Conservation (phyloP, 345 rosid genomes). For the Isatis tinctoria region DNA sequence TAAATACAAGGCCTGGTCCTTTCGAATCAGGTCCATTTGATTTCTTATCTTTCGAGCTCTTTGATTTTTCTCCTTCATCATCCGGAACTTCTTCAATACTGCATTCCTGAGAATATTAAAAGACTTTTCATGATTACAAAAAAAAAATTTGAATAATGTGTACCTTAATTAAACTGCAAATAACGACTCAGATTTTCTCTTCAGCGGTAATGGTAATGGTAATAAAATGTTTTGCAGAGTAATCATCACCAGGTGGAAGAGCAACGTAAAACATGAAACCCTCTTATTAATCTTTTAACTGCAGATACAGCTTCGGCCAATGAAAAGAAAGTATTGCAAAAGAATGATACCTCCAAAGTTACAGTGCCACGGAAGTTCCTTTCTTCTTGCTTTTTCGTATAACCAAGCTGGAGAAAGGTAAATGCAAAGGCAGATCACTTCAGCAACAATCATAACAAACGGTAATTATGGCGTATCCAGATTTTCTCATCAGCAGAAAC, state of each 20-base stretch:
- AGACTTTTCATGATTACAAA: background rate
- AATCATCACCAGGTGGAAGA: too few species aligned
- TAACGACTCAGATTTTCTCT: too few species aligned
- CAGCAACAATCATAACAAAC: background rate
- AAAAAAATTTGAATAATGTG: background rate
- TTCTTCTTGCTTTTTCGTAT: slow-evolving; percentile 96
- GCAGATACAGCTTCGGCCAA: background rate
- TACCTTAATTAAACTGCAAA: too few species aligned
- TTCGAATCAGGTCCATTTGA: slow-evolving; percentile 79
- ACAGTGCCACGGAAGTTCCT: slow-evolving; percentile 92
- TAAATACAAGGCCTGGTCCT: slow-evolving; percentile 63
- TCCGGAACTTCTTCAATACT: slow-evolving; percentile 70
- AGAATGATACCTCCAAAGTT: slow-evolving; percentile 72
- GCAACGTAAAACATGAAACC: too few species aligned
- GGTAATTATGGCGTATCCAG: background rate
- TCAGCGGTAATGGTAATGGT: too few species aligned
- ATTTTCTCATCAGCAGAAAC: background rate
- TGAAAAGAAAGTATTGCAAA: background rate
- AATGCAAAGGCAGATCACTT: background rate
- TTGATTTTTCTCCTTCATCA: slow-evolving; percentile 69
- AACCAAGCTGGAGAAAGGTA: slow-evolving; percentile 71
- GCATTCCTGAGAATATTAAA: slow-evolving; percentile 60
- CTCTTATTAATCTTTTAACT: background rate
- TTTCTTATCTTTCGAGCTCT: slow-evolving; percentile 84
- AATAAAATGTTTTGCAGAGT: too few species aligned